Conservation (phyloP, 1,284 basidiomycete species). For the Lentinula novae-zelandiae region DNA sequence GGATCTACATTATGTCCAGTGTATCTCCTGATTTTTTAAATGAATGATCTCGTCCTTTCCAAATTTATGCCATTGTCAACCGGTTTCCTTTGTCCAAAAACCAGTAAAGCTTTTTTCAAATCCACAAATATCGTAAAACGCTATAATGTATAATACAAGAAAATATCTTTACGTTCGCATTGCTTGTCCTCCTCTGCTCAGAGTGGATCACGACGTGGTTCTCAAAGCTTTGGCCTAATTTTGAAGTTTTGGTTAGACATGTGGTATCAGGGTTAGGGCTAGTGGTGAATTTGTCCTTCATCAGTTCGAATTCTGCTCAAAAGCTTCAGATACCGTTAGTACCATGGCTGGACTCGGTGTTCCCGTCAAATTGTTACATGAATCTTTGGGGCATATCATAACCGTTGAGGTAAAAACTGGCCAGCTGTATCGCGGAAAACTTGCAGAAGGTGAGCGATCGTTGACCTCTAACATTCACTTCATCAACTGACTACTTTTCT, state of each 20-base stretch:
- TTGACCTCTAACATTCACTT: not conserved
- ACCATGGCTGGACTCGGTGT: constrained; percentile 72
- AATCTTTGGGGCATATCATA: constrained; percentile 93
- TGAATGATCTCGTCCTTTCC: not conserved
- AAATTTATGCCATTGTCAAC: too few relatives aligned
- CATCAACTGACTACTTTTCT: constrained; percentile 21
- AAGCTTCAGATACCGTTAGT: not conserved
- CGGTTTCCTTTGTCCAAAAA: too few relatives aligned
- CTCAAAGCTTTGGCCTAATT: too few relatives aligned
- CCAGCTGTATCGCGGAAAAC: constrained; percentile 94
- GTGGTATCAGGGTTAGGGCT: not conserved
- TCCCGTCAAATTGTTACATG: constrained; percentile 89
- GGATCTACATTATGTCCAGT: constrained; percentile 24
- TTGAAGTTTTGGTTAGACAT: not conserved
- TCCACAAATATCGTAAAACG: too few relatives aligned
- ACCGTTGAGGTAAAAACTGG: constrained; percentile 99
- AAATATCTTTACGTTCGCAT: too few relatives aligned
- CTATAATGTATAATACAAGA: too few relatives aligned
- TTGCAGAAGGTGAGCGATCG: constrained; percentile 78
- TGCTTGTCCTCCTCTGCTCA: too few relatives aligned
- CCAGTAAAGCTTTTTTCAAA: too few relatives aligned
- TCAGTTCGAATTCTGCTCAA: not conserved
- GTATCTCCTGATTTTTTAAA: not conserved
- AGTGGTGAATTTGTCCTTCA: too few relatives aligned
- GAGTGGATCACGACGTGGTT: too few relatives aligned